Evolutionary conservation across 352 stramenopile species (phyloP).

Genomic region (Phytophthora pistaciae): DNA sequence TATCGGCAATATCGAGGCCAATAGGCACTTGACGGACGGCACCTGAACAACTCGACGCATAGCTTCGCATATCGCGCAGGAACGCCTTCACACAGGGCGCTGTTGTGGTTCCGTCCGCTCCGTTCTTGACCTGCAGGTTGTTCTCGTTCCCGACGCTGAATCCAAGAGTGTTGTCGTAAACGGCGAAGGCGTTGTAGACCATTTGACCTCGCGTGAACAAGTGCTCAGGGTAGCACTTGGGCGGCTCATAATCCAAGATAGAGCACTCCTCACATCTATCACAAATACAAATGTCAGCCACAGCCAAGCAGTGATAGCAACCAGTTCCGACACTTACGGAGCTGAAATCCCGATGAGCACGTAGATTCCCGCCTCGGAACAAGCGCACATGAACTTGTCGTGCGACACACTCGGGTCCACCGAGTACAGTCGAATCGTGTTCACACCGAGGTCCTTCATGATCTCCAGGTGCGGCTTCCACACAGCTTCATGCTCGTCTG

Average conservation of each 20-base stretch:
- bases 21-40: conserved; percentile 66
- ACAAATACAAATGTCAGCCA: no score
- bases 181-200: conserved; percentile 67
- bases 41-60: conserved; percentile 46
- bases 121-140: conserved; percentile 39
- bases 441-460: conserved; percentile 70
- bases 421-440: conserved; percentile 78
- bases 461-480: conserved; percentile 67
- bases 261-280: conserved; percentile 40
- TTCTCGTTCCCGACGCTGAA: conserved; percentile 73
- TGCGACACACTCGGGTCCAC: conserved; percentile 69
- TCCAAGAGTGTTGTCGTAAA: conserved; percentile 68
- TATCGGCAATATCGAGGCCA: conserved; percentile 72
- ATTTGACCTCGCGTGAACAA: conserved; percentile 57
- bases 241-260: conserved; percentile 43
- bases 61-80: conserved; percentile 55
- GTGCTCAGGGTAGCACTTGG: conserved; percentile 51
- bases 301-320: no score
- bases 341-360: conserved; percentile 76
- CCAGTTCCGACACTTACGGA: conserved; percentile 27
- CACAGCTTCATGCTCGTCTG: conserved; percentile 65
- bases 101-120: conserved; percentile 24
- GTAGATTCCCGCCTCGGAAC: conserved; percentile 76
- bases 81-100: conserved; percentile 72
- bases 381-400: conserved; percentile 89